A percentile compares a stretch with the other conserved stretches of the same genome.
Conservation (phyloP, 495 filamentous ascomycete species). For the Xylaria venustula region DNA sequence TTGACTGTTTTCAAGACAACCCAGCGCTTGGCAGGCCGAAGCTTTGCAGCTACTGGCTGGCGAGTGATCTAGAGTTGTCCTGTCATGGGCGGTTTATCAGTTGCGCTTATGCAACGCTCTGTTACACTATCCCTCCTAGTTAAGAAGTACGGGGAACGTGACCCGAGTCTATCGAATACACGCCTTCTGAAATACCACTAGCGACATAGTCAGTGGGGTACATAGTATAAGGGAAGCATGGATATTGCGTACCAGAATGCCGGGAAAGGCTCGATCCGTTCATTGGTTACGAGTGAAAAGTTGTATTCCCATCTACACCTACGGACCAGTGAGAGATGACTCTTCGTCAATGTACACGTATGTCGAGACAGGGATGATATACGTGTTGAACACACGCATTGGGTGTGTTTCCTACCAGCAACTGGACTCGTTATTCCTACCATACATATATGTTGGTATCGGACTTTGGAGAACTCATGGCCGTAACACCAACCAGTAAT, state of each 20-base stretch:
- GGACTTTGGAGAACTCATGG: neutral
- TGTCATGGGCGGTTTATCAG: neutral
- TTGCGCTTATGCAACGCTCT: slow-evolving; percentile 2
- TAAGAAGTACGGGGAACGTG: neutral
- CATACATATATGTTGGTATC: neutral
- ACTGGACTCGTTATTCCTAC: neutral
- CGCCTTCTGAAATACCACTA: neutral
- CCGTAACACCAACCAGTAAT: neutral
- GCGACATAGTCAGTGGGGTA: neutral
- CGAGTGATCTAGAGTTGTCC: neutral
- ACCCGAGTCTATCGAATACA: neutral
- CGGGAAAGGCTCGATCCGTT: neutral
- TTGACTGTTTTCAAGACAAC: neutral
- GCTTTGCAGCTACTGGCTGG: neutral
- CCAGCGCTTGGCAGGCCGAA: neutral
- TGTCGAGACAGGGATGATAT: neutral
- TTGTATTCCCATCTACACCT: neutral
- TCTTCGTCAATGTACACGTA: slow-evolving; percentile 3
- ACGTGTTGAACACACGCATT: neutral
- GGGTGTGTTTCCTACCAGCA: neutral
- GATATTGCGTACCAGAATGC: neutral
- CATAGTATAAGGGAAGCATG: neutral
- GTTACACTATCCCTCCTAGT: neutral
- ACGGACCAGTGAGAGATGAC: neutral
- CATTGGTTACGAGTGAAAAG: slow-evolving; percentile 5